Conservation (phyloP, 352 stramenopile species). For the Pythium rishiriense region DNA sequence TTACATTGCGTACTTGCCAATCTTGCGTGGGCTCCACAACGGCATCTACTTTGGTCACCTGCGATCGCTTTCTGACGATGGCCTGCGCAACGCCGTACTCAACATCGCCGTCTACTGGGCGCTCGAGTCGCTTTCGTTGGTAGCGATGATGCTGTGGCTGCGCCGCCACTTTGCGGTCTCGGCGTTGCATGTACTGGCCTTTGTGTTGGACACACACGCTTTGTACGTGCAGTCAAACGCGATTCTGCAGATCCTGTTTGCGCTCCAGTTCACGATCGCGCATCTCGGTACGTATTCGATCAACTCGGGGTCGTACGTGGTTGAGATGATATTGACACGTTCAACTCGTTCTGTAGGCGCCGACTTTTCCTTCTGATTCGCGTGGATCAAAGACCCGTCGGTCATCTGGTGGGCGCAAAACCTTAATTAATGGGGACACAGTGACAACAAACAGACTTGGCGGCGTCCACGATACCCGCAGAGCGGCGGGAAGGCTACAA, state of each 20-base stretch:
- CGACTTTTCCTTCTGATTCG: conserved; percentile 31
- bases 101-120: conserved; percentile 22
- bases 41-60: conserved; percentile 30
- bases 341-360: conserved; percentile 10
- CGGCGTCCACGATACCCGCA: no score
- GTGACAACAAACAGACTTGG: no score
- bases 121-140: conserved; percentile 28
- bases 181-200: conserved; percentile 23
- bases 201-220: conserved; percentile 31
- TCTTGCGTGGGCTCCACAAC: conserved; percentile 34
- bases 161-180: conserved; percentile 16
- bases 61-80: not conserved
- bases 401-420: conserved; percentile 11
- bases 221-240: conserved; percentile 29
- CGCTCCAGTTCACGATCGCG: conserved; percentile 27
- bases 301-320: not conserved
- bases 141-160: conserved; percentile 25
- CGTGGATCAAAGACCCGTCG: conserved; percentile 18
- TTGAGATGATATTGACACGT: not conserved
- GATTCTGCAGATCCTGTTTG: conserved; percentile 28
- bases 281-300: conserved; percentile 14
- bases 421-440: no score
- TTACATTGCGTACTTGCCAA: conserved; percentile 28
- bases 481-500: no score
- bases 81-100: not conserved